Percentiles rank a stretch among this genome's conserved stretches.
These are phyloP conservation scores for Candida morakotiae DNA, from an alignment of 805 yeast species.

Conservation along the genomic window DNA sequence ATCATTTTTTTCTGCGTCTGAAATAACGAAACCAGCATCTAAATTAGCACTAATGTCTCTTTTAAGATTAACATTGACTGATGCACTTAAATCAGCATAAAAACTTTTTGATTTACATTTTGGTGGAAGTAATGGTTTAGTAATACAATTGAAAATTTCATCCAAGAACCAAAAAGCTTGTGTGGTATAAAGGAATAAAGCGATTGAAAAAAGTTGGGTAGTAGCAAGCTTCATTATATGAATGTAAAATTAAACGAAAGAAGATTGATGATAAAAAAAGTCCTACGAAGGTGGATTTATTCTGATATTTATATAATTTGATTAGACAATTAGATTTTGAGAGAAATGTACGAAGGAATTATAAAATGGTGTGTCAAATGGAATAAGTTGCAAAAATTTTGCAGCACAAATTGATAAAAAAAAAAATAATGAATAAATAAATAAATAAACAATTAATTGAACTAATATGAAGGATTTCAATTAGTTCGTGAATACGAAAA, in stretches of 20 bases:
- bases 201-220: conserved; percentile 6
- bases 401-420: no score
- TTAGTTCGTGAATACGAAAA: no score
- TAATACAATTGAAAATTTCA: neutral
- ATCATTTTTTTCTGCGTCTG: conserved; percentile 17
- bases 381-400: no score
- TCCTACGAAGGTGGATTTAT: no score
- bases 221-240: neutral
- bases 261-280: no score
- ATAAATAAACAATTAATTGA: no score
- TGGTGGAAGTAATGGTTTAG: neutral
- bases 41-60: conserved; percentile 11
- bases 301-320: no score
- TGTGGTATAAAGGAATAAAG: conserved; percentile 4
- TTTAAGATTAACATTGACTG: neutral
- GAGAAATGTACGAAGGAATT: no score
- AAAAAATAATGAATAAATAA: no score
- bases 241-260: neutral
- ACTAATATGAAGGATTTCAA: no score
- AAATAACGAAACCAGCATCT: conserved; percentile 21
- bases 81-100: neutral
- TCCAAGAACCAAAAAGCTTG: conserved; percentile 6
- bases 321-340: no score
- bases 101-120: neutral
- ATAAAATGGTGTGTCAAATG: no score